phyloP scores from a whole-genome alignment of 768 basidiomycete genomes.

The Tricholoma sp. region DNA sequence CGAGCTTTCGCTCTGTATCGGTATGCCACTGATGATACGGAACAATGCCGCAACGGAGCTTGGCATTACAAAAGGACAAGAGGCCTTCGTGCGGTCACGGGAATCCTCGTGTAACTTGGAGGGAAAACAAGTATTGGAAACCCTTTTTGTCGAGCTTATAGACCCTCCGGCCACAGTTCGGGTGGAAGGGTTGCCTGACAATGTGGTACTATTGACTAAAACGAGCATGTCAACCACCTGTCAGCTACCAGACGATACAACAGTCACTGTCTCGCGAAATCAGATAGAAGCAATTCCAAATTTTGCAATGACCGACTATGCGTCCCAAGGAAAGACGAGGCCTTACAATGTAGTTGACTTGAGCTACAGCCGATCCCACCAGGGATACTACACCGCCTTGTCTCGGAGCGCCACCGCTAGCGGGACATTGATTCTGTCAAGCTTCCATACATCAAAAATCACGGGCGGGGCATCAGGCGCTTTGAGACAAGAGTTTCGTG shows the following conservation, averaged over 20 bases:
- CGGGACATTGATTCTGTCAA: constrained; percentile 26
- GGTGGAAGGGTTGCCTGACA: constrained; percentile 1
- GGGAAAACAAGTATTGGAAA: constrained; percentile 12
- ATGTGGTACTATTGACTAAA: too few relatives aligned
- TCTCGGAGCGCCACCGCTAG: constrained; percentile 8
- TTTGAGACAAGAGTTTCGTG: too few relatives aligned
- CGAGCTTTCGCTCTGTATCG: constrained; percentile 23
- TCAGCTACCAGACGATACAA: constrained; percentile 19
- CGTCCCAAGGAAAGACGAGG: constrained; percentile 25
- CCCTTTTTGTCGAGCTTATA: background rate
- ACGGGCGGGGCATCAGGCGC: too few relatives aligned
- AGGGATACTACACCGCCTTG: background rate
- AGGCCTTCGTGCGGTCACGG: constrained; percentile 24
- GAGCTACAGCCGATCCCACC: constrained; percentile 1
- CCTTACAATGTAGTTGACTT: constrained; percentile 23
- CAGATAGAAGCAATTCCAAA: background rate
- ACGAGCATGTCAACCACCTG: constrained; percentile 19
- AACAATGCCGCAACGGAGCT: constrained; percentile 28
- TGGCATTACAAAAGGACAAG: too few relatives aligned
- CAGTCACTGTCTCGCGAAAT: constrained; percentile 2
- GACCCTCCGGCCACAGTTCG: constrained; percentile 3
- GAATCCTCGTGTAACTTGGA: too few relatives aligned
- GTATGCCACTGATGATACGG: constrained; percentile 28
- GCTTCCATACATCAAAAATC: constrained; percentile 19
- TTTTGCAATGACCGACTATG: background rate